These are phyloP conservation scores for Neurospora africana DNA, from an alignment of 495 filamentous ascomycete genomes.

Conservation along the genomic window DNA sequence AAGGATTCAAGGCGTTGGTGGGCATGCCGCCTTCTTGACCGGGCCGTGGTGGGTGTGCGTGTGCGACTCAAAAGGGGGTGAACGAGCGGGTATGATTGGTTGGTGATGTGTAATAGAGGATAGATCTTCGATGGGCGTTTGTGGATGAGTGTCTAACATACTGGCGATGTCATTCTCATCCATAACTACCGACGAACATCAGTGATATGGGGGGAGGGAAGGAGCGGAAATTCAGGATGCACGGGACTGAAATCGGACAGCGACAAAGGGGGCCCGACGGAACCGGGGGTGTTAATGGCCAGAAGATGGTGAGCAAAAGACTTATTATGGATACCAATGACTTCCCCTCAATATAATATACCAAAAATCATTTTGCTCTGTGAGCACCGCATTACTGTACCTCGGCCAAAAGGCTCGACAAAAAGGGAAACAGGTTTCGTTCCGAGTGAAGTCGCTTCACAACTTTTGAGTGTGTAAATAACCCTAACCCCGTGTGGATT, in stretches of 20 bases:
- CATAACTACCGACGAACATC: background rate
- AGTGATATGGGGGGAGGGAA: background rate
- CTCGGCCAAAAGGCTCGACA: background rate
- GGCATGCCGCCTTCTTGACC: conserved; percentile 3
- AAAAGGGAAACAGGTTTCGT: background rate
- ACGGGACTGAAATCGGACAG: background rate
- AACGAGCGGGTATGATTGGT: background rate
- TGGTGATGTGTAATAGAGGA: background rate
- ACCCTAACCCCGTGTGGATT: background rate
- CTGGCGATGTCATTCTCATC: background rate
- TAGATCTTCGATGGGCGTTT: background rate
- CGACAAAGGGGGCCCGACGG: background rate
- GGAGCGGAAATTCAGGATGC: background rate
- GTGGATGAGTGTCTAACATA: background rate
- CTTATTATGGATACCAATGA: background rate
- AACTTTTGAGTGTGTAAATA: background rate
- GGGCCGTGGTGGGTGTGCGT: background rate
- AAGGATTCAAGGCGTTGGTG: conserved; percentile 30
- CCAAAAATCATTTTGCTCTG: background rate
- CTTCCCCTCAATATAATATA: background rate
- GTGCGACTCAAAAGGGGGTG: background rate
- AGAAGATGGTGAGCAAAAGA: background rate
- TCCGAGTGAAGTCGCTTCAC: background rate
- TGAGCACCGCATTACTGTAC: background rate
- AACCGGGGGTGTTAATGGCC: background rate